Evolutionary conservation across 495 filamentous ascomycete genomes (phyloP).

Genomic region (Elaphomyces granulatus): DNA sequence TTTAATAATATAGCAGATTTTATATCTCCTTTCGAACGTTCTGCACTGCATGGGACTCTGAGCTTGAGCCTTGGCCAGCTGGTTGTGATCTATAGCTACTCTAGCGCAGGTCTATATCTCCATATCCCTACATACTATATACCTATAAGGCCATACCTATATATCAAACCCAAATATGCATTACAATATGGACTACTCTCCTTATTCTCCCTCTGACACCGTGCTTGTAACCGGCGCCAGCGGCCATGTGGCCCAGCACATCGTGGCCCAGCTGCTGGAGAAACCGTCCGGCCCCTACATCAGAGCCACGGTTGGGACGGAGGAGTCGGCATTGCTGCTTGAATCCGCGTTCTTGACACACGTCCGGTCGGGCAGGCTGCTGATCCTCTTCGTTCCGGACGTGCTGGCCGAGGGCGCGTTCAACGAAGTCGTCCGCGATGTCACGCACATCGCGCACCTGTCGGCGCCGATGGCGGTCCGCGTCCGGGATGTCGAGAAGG

Average conservation of each 20-base stretch:
- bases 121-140: too few relatives aligned
- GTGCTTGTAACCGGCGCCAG: conserved; percentile 2
- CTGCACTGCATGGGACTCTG: too few relatives aligned
- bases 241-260: conserved; percentile 1
- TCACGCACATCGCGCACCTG: not conserved
- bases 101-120: too few relatives aligned
- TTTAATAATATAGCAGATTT: too few relatives aligned
- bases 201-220: too few relatives aligned
- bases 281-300: conserved; percentile 7
- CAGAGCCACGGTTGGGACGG: conserved; percentile 6
- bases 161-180: too few relatives aligned
- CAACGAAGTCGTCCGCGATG: not conserved
- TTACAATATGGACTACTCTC: too few relatives aligned
- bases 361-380: not conserved
- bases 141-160: too few relatives aligned
- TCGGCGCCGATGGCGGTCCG: not conserved
- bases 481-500: conserved; percentile 13
- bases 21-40: too few relatives aligned
- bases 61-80: too few relatives aligned
- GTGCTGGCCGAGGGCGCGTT: not conserved
- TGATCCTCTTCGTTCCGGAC: not conserved
- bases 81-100: too few relatives aligned
- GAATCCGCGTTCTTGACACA: not conserved
- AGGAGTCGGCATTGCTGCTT: conserved; percentile 6
- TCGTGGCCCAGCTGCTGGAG: conserved; percentile 1